Conservation (phyloP, 257 asterid species). For the Plectranthus barbatus region DNA sequence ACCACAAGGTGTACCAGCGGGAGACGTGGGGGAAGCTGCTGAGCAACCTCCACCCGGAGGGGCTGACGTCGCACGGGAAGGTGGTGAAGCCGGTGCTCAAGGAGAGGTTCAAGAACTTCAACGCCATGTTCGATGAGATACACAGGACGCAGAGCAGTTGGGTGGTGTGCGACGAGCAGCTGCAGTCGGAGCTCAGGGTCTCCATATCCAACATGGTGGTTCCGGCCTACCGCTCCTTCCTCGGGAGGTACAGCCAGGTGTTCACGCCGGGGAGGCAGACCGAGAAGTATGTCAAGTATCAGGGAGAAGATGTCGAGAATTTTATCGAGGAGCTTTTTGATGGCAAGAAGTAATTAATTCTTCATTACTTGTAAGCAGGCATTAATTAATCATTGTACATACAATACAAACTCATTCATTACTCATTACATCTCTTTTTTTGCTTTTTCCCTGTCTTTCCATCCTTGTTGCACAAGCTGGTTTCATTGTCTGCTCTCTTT, state of each 20-base stretch:
- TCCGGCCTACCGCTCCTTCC: constrained; percentile 79
- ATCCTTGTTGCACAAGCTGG: no score
- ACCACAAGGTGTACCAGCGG: constrained; percentile 80
- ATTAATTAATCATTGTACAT: no score
- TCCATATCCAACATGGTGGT: constrained; percentile 90
- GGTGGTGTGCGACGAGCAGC: constrained; percentile 88
- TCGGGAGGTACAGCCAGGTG: constrained; percentile 63
- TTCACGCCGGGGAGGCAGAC: constrained; percentile 92
- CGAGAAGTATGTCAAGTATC: constrained; percentile 82
- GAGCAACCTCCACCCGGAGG: constrained; percentile 49
- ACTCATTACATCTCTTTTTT: no score
- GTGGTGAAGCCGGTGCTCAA: constrained; percentile 78
- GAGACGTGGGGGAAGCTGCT: constrained; percentile 87
- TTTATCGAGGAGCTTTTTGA: constrained; percentile 69
- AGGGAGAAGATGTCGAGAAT: constrained; percentile 75
- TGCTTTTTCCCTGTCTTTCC: no score
- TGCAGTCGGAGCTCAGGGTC: constrained; percentile 86
- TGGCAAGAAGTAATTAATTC: constrained; percentile 50
- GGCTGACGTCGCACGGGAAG: constrained; percentile 60
- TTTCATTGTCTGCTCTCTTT: no score
- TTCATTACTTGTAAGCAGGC: no score
- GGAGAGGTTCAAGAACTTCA: constrained; percentile 86
- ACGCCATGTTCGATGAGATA: constrained; percentile 74
- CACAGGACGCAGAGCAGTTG: constrained; percentile 64
- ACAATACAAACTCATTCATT: no score